A percentile compares a stretch with the other conserved stretches of the same genome.
phyloP scores from a whole-genome alignment of 2,329 filamentous ascomycete species.

The Aspergillus fischeri region DNA sequence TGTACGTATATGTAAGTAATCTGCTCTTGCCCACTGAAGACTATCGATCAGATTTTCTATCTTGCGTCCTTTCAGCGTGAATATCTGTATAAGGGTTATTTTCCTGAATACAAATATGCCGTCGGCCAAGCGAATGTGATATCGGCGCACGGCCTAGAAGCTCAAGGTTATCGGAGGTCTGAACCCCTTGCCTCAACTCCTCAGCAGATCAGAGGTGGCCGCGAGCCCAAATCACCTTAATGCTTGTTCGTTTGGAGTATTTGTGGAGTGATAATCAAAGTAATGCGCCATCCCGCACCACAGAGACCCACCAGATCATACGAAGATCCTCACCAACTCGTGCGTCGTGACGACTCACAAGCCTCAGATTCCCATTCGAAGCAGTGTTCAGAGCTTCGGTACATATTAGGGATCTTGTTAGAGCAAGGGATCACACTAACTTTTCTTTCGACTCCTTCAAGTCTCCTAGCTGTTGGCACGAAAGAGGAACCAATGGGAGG shows the following conservation, averaged over 20 bases:
- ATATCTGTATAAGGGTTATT: background rate
- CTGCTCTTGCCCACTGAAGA: background rate
- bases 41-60: background rate
- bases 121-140: background rate
- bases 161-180: background rate
- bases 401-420: background rate
- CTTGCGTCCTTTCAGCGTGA: background rate
- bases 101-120: background rate
- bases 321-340: conserved; percentile 12
- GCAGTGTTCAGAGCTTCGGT: background rate
- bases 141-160: background rate
- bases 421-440: too few species aligned
- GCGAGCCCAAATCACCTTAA: background rate
- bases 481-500: background rate
- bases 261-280: conserved; percentile 18
- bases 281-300: conserved; percentile 19
- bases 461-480: background rate
- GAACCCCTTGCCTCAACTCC: background rate
- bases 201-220: background rate
- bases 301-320: conserved; percentile 13
- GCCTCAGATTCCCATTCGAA: conserved; percentile 2
- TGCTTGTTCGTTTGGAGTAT: background rate
- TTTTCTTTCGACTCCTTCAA: background rate
- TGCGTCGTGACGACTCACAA: conserved; percentile 4
- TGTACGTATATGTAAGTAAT: background rate